Evolutionary conservation across 2,329 filamentous ascomycete genomes (phyloP).

Genomic region (Bipolaris zeicola): DNA sequence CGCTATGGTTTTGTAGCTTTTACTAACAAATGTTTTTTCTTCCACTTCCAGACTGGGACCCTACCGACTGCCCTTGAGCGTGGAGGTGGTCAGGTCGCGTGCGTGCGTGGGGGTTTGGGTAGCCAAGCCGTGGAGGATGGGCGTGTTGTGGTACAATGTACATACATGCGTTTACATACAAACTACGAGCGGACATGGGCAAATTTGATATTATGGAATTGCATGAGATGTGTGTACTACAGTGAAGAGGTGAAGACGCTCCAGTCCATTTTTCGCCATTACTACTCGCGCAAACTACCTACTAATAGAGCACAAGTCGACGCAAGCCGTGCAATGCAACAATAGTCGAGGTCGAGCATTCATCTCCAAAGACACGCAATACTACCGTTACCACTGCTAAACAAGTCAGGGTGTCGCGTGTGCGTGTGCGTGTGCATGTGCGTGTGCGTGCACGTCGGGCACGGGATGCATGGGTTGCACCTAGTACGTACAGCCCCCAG

Average conservation of each 20-base stretch:
- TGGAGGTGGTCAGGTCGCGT: slow-evolving; percentile 19
- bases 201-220: no score
- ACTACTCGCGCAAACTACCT: no score
- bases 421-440: no score
- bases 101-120: slow-evolving; percentile 28
- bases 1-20: slow-evolving; percentile 3
- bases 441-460: background rate
- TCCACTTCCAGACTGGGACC: slow-evolving; percentile 52
- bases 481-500: background rate
- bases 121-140: slow-evolving; percentile 15
- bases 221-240: no score
- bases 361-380: no score
- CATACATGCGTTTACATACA: background rate
- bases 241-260: no score
- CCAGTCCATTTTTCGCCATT: no score
- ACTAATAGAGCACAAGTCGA: no score
- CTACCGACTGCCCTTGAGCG: slow-evolving; percentile 49
- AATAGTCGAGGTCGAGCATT: no score
- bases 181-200: no score
- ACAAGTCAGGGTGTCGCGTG: background rate
- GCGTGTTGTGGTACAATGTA: background rate
- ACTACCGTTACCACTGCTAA: no score
- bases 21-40: slow-evolving; percentile 21
- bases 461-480: background rate
- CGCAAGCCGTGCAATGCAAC: no score